Evolutionary conservation across 805 yeast species (phyloP).

Genomic region (Yamadazyma philogaea): DNA sequence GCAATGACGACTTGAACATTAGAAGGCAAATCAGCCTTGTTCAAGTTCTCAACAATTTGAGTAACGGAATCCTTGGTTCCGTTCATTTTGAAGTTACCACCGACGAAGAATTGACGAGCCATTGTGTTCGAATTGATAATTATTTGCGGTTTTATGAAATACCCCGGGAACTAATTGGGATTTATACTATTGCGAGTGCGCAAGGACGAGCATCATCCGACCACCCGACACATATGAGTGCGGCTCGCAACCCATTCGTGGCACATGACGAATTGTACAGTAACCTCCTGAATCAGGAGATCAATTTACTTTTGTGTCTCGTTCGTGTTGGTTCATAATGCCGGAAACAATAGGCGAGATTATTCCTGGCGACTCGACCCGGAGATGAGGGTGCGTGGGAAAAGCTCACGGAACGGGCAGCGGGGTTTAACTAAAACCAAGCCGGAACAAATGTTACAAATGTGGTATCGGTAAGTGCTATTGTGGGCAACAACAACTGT

Average conservation of each 20-base stretch:
- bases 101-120: slow-evolving; percentile 95
- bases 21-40: slow-evolving; percentile 69
- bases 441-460: too few species aligned
- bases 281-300: neutral
- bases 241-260: slow-evolving; percentile 2
- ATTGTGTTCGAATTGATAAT: slow-evolving; percentile 19
- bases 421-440: too few species aligned
- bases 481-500: too few species aligned
- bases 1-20: slow-evolving; percentile 91
- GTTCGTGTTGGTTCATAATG: neutral
- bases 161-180: neutral
- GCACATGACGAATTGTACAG: slow-evolving; percentile 4
- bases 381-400: too few species aligned
- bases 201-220: slow-evolving; percentile 18
- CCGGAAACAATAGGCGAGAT: neutral
- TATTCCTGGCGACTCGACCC: too few species aligned
- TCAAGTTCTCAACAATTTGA: slow-evolving; percentile 78
- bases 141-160: neutral
- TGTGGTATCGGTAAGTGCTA: too few species aligned
- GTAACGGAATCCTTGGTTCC: slow-evolving; percentile 86
- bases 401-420: too few species aligned
- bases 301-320: too few species aligned
- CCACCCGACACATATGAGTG: slow-evolving; percentile 9
- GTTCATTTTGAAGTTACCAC: slow-evolving; percentile 99
- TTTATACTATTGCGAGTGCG: slow-evolving; percentile 2